Conservation (phyloP, 1,139 yeast genomes). For the Suhomyces kunorum region DNA sequence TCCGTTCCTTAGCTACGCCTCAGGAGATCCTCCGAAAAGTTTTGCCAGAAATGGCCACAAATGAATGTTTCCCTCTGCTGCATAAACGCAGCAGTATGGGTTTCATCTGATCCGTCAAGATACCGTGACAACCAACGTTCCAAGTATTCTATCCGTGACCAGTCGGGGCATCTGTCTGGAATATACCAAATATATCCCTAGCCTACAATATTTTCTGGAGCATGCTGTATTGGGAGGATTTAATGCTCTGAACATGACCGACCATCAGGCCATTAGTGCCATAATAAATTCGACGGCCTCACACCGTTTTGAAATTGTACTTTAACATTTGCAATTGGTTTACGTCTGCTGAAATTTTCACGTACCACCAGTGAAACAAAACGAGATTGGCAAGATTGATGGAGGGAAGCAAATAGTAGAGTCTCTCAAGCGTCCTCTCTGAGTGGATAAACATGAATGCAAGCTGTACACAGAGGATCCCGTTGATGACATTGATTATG, state of each 20-base stretch:
- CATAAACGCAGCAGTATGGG: too few relatives aligned
- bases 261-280: neutral
- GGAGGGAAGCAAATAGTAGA: conserved; percentile 17
- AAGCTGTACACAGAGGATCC: conserved; percentile 15
- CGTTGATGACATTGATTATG: conserved; percentile 11
- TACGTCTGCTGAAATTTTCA: conserved; percentile 12
- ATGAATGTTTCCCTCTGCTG: too few relatives aligned
- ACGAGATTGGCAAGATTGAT: conserved; percentile 15
- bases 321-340: conserved; percentile 12
- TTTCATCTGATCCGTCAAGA: too few relatives aligned
- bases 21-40: too few relatives aligned
- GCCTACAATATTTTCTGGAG: neutral
- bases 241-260: neutral
- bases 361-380: conserved; percentile 18
- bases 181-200: too few relatives aligned
- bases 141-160: too few relatives aligned
- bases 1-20: too few relatives aligned
- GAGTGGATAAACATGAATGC: conserved; percentile 7
- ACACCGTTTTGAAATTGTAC: conserved; percentile 19
- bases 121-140: too few relatives aligned
- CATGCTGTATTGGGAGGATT: neutral
- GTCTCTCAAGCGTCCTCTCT: conserved; percentile 4
- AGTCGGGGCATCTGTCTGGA: too few relatives aligned
- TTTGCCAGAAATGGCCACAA: too few relatives aligned
- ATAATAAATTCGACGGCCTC: neutral